phyloP scores from a whole-genome alignment of 805 yeast genomes.

The Kurtzmaniella fragi region DNA sequence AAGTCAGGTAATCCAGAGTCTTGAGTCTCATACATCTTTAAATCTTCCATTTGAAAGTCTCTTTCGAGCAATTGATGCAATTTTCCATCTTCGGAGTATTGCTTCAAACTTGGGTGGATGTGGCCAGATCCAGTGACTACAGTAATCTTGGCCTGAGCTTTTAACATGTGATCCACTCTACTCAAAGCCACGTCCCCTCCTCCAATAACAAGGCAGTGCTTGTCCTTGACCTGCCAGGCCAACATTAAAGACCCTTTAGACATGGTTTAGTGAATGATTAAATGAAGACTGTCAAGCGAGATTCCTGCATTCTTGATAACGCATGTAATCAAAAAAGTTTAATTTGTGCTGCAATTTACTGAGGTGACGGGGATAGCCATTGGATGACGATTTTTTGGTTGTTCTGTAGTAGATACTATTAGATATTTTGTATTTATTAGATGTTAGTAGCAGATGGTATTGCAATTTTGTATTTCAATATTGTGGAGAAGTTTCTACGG shows the following conservation, averaged over 20 bases:
- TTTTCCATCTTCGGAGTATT: conserved; percentile 30
- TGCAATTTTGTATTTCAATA: too few relatives aligned
- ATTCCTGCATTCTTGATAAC: too few relatives aligned
- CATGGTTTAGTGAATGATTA: not conserved
- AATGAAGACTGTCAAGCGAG: too few relatives aligned
- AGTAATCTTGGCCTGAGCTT: conserved; percentile 67
- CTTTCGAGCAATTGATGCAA: conserved; percentile 39
- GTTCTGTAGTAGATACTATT: too few relatives aligned
- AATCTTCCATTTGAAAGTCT: conserved; percentile 43
- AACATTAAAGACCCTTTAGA: conserved; percentile 55
- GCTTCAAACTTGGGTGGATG: conserved; percentile 23
- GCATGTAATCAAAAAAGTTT: too few relatives aligned
- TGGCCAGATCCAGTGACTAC: conserved; percentile 45
- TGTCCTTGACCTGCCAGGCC: conserved; percentile 69
- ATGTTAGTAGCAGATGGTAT: too few relatives aligned
- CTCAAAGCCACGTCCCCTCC: conserved; percentile 76
- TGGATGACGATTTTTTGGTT: too few relatives aligned
- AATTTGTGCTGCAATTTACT: too few relatives aligned
- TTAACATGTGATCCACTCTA: conserved; percentile 59
- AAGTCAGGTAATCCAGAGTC: conserved; percentile 9
- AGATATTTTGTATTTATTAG: too few relatives aligned
- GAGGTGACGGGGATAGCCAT: too few relatives aligned
- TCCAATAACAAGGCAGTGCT: conserved; percentile 69
- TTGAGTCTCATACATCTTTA: conserved; percentile 42
- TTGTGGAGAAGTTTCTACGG: too few relatives aligned